Evolutionary conservation across 1,139 yeast genomes (phyloP), one percentile per base, ranked within the genome.

Genomic region (Blastobotrys persicus): DNA sequence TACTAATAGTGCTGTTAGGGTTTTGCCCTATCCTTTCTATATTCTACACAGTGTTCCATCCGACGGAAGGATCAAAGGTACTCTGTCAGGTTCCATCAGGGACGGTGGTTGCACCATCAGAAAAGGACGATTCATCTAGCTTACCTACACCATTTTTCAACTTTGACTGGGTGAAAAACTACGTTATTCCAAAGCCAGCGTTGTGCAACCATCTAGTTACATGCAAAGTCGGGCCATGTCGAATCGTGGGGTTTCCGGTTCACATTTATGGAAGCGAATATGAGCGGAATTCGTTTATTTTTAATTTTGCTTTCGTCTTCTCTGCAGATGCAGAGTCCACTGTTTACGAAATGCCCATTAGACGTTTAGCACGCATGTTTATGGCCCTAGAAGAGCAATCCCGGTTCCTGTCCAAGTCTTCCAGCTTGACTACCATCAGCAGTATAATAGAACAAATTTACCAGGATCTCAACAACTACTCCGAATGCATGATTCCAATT

Each of bases 61-160:
- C 97, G 0, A 86, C 92, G 0, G 95, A 88, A 61, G 98, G 98
- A 1, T 85, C 98, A 0, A 87, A 89, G 66, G 91, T 92, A n/a
- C 79, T 88, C 2, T 87, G 87, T 59, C 97, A 94, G 63, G 95
- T 88, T 1, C 99, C 98, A 51, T 77, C 76, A 53, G 88, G 77
- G 48, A 77, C 73, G 53, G 78, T 74, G 11, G 75, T 74, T 0
- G 64, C 70, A 0, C 31, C 42, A 3, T 57, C 70, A 3, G 67
- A 66, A 13, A 56, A 69, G 3, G 64, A 55, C 18, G 67, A 70
- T 55, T 50, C 66, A n/a, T 59, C 61, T 64, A 71, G 64, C 53
- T 69, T 52, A 57, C 75, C 42, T 5, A 13, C 42, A 9, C 52
- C 52, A 68, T 73, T 85, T 31, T 82, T 91, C 62, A 83, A 87